Conservation (phyloP, 441 rosid species). For the Syzygium malaccense region DNA sequence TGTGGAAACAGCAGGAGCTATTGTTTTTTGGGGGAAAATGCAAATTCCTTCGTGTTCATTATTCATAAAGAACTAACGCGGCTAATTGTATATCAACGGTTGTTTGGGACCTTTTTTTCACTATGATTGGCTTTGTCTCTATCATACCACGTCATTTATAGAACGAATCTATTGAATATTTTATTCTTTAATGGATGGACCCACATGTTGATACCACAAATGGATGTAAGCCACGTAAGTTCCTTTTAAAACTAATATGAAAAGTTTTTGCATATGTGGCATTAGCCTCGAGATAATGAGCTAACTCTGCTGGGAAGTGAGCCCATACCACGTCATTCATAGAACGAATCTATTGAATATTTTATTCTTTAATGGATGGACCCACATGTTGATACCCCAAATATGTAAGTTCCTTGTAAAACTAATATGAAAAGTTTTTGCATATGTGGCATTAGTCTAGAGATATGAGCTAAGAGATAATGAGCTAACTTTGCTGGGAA, state of each 20-base stretch:
- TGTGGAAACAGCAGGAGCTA: not conserved
- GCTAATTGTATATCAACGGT: not conserved
- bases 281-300: not conserved
- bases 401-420: not conserved
- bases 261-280: not conserved
- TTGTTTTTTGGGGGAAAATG: not conserved
- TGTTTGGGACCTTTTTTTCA: not conserved
- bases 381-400: not conserved
- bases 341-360: not conserved
- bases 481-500: conserved; percentile 35
- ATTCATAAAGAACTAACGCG: not conserved
- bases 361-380: not conserved
- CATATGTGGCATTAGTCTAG: not conserved
- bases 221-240: not conserved
- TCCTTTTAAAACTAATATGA: not conserved
- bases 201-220: not conserved
- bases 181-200: not conserved
- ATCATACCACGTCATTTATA: not conserved
- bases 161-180: not conserved
- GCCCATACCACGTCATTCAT: not conserved
- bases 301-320: not conserved
- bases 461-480: not conserved
- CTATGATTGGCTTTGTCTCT: not conserved
- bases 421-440: not conserved
- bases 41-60: not conserved